Evolutionary conservation across 441 rosid genomes (phyloP).

Genomic region (Gossypium laxum): DNA sequence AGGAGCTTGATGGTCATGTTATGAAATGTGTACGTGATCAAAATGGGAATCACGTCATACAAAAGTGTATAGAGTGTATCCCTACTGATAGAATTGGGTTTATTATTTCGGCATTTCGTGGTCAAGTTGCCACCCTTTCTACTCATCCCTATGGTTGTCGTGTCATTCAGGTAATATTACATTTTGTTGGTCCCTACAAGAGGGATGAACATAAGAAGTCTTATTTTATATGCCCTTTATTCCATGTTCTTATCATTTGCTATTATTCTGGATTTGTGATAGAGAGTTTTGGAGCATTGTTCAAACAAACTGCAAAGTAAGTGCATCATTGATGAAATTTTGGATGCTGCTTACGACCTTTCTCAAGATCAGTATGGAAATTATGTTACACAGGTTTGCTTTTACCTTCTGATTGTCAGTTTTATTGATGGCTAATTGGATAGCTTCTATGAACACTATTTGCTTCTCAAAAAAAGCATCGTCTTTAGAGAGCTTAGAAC

Average conservation of each 20-base stretch:
- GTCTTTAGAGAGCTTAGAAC: not conserved
- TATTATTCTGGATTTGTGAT: conserved; percentile 22
- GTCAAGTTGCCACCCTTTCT: conserved; percentile 78
- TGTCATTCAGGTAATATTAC: conserved; percentile 67
- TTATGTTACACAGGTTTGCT: conserved; percentile 84
- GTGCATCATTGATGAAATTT: conserved; percentile 80
- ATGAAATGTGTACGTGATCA: conserved; percentile 92
- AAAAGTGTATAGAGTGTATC: conserved; percentile 81
- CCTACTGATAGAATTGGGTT: conserved; percentile 68
- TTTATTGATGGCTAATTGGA: not conserved
- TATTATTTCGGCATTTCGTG: conserved; percentile 68
- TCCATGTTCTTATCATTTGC: conserved; percentile 4
- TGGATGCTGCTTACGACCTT: conserved; percentile 69
- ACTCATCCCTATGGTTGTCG: conserved; percentile 97
- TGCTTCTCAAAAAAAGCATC: not conserved
- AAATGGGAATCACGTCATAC: conserved; percentile 95
- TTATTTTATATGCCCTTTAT: not conserved
- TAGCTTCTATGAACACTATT: not conserved
- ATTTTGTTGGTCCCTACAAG: not conserved
- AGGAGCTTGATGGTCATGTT: conserved; percentile 86
- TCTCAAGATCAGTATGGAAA: conserved; percentile 98
- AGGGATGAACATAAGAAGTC: not conserved
- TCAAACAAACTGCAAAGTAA: conserved; percentile 61
- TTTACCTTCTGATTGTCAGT: conserved; percentile 2
- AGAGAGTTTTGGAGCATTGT: conserved; percentile 97